Conservation (phyloP, 176 grass and related monocot species). For the Dactylis glomerata region DNA sequence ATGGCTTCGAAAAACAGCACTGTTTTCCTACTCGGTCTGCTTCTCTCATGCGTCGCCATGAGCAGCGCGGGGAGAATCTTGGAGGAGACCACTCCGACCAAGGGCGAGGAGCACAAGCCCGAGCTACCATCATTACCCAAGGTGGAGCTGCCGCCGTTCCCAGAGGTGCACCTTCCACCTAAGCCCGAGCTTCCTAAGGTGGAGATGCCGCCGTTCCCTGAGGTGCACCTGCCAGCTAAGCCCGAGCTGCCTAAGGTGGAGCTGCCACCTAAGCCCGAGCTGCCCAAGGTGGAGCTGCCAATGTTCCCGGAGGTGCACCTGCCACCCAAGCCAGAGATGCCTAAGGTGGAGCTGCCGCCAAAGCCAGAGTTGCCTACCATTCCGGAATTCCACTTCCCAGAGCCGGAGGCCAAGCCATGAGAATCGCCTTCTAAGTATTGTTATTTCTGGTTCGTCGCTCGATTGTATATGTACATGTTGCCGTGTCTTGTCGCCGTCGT, state of each 20-base stretch:
- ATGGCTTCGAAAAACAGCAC: not conserved
- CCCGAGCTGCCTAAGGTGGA: not conserved
- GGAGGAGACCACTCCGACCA: not conserved
- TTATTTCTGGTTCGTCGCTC: not conserved
- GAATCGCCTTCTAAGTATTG: no score
- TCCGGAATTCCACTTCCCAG: not conserved
- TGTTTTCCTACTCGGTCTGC: not conserved
- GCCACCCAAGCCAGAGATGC: not conserved
- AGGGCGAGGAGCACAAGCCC: not conserved
- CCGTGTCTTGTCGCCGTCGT: not conserved
- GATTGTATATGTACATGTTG: not conserved
- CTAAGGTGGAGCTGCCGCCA: not conserved
- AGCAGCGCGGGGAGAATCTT: not conserved
- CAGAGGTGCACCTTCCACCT: not conserved
- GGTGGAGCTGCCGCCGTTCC: not conserved
- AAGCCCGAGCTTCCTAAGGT: not conserved
- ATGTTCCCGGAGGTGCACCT: not conserved
- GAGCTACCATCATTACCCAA: not conserved
- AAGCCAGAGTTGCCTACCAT: not conserved
- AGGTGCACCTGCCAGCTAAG: not conserved
- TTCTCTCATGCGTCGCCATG: not conserved
- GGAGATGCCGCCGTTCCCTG: not conserved
- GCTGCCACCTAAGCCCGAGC: not conserved
- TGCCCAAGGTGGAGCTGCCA: not conserved
- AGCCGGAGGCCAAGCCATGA: no score